A percentile compares a stretch with the other conserved stretches of the same genome.
Evolutionary conservation across 176 grass and related monocot species (phyloP).

Genomic region (Eragrostis curvula): DNA sequence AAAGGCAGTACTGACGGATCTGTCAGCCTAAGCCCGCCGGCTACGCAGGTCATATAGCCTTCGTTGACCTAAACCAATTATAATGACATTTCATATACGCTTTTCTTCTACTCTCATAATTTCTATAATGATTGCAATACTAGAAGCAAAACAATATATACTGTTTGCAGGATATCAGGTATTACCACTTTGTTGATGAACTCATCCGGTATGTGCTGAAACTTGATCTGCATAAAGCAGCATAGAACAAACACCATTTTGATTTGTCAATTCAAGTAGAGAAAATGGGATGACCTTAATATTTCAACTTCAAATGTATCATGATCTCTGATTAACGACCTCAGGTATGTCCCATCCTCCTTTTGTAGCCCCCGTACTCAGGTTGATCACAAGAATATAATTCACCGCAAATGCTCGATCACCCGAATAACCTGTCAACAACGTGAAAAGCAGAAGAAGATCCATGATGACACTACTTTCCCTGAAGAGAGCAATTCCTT

Average conservation of each 20-base stretch:
- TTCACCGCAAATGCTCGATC: constrained; percentile 63
- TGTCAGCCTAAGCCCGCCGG: constrained; percentile 76
- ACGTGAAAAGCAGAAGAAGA: not conserved
- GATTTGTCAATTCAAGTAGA: not conserved
- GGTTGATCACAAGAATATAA: constrained; percentile 76
- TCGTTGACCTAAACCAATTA: constrained; percentile 48
- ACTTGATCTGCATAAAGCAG: constrained; percentile 59
- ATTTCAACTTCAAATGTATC: not conserved
- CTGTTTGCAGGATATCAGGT: not conserved
- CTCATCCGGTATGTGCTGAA: constrained; percentile 69
- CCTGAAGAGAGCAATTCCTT: not conserved
- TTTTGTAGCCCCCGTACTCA: constrained; percentile 49
- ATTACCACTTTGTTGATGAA: constrained; percentile 66
- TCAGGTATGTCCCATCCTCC: constrained; percentile 71
- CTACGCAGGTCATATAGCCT: constrained; percentile 69
- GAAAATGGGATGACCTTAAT: not conserved
- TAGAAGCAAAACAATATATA: not conserved
- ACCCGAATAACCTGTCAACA: constrained; percentile 56
- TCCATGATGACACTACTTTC: not conserved
- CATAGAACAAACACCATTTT: not conserved
- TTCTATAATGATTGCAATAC: not conserved
- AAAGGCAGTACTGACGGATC: constrained; percentile 67
- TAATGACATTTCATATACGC: not conserved
- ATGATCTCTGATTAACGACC: constrained; percentile 23
- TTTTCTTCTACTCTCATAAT: not conserved